A percentile compares a stretch with the other conserved stretches of the same genome.
These are phyloP conservation scores for Psilocybe tampanensis DNA, from an alignment of 768 basidiomycete genomes.

Conservation along the genomic window DNA sequence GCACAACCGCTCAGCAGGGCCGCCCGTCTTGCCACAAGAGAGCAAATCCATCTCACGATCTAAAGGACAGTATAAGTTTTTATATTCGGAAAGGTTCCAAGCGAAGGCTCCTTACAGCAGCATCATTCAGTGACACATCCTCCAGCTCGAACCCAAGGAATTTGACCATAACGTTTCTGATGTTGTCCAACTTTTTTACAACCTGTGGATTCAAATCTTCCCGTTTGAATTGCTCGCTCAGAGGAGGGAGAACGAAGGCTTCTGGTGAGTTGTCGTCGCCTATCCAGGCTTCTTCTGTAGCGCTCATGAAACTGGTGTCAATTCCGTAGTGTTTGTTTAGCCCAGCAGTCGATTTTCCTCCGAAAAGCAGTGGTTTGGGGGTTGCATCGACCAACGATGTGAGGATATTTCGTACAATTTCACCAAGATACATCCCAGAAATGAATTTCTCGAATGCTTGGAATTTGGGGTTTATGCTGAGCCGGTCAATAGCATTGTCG, in stretches of 20 bases:
- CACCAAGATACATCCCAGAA: conserved; percentile 98
- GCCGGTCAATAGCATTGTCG: conserved; percentile 91
- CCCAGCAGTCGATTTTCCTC: conserved; percentile 67
- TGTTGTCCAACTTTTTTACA: conserved; percentile 46
- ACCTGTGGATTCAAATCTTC: conserved; percentile 32
- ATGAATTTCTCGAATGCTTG: conserved; percentile 99
- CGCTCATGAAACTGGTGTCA: conserved; percentile 92
- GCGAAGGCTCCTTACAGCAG: conserved; percentile 41
- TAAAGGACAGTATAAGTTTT: conserved; percentile 30
- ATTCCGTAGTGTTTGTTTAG: conserved; percentile 94
- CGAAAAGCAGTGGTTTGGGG: conserved; percentile 75
- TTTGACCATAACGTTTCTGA: conserved; percentile 63
- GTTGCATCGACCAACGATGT: conserved; percentile 79
- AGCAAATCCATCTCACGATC: conserved; percentile 81
- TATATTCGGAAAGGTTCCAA: background rate
- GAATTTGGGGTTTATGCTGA: conserved; percentile 89
- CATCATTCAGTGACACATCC: conserved; percentile 60
- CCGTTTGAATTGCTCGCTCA: conserved; percentile 34
- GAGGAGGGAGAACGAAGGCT: conserved; percentile 36
- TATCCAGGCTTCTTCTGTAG: conserved; percentile 77
- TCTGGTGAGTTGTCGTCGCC: conserved; percentile 34
- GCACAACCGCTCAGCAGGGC: conserved; percentile 85
- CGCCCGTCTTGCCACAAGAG: conserved; percentile 79
- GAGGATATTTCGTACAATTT: conserved; percentile 85
- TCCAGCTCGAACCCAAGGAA: conserved; percentile 59